Evolutionary conservation across 2,329 filamentous ascomycete genomes (phyloP), one percentile per base, ranked within the genome.

Genomic region (Penicillium sp.): DNA sequence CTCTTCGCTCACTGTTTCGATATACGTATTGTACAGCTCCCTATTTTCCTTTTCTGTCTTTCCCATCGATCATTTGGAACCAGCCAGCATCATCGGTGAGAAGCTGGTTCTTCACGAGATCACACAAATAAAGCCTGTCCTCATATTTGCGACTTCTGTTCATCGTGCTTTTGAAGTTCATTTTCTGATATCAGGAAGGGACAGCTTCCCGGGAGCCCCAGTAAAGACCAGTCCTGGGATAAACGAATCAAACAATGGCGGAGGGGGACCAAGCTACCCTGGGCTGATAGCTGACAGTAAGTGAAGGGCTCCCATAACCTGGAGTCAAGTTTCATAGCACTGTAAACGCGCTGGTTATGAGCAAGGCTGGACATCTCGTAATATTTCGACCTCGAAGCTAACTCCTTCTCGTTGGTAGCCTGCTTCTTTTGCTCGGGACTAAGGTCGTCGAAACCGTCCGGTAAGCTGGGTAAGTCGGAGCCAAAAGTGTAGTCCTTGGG

Each of bases 291-390:
- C 59, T 66, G 56, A 31, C 62, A 68, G 41, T 48, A 63, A 11
- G 56, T 62, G 37, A 69, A 69, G 4, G 61, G 61, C 42, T 67
- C 65, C 67, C 64, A 70, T 15, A 70, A 55, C 28, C 61, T 57
- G 28, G 54, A 53, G 35, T 68, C 63, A 14, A 71, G 59, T 8
- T 55, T 57, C 59, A 69, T 63, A 17, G 61, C 66, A 54, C 67
- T 41, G 35, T 66, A 67, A 14, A 63, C 55, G 31, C 25, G 51
- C 15, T 62, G 62, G 37, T 69, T 71, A 38, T 66, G 57, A 38
- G 15, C 59, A 56, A 66, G 59, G 50, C 61, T 51, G 31, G 57
- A 57, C 56, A 69, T 65, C 31, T 71, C 66, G 34, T 70, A 71
- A 41, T 67, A 69, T 48, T 71, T 71, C 5, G 64, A 66, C n/a